phyloP scores from a whole-genome alignment of 495 filamentous ascomycete genomes.

The Cercophora samala region DNA sequence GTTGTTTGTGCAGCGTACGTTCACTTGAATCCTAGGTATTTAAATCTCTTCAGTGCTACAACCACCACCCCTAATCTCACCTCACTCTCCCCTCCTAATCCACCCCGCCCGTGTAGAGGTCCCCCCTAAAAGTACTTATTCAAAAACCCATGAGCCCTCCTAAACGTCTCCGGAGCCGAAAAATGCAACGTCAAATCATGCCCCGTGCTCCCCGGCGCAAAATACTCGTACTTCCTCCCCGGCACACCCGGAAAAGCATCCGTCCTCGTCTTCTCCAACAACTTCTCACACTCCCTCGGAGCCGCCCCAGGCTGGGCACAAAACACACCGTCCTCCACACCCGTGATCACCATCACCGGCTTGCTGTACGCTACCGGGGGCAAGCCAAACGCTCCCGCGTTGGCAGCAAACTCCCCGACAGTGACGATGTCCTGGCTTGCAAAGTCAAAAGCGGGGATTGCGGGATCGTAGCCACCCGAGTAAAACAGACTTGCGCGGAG shows the following conservation, averaged over 20 bases:
- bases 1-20: no score
- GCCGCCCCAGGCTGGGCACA: neutral
- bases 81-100: neutral
- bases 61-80: neutral
- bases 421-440: neutral
- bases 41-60: no score
- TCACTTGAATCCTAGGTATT: no score
- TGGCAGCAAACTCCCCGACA: neutral
- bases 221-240: constrained; percentile 4
- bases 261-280: constrained; percentile 6
- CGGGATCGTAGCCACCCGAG: neutral
- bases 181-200: neutral
- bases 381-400: neutral
- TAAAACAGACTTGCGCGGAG: neutral
- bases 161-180: neutral
- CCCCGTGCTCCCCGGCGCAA: neutral
- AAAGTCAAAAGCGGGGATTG: constrained; percentile 3
- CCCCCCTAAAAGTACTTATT: constrained; percentile 3
- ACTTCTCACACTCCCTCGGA: neutral
- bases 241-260: neutral
- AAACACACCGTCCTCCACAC: neutral
- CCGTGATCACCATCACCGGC: neutral
- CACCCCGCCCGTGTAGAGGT: no score
- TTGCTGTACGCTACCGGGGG: neutral
- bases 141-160: constrained; percentile 7